Base-by-base conservation (phyloP, 2,329 filamentous ascomycete species). In the Trichophyton mentagrophytes region DNA sequence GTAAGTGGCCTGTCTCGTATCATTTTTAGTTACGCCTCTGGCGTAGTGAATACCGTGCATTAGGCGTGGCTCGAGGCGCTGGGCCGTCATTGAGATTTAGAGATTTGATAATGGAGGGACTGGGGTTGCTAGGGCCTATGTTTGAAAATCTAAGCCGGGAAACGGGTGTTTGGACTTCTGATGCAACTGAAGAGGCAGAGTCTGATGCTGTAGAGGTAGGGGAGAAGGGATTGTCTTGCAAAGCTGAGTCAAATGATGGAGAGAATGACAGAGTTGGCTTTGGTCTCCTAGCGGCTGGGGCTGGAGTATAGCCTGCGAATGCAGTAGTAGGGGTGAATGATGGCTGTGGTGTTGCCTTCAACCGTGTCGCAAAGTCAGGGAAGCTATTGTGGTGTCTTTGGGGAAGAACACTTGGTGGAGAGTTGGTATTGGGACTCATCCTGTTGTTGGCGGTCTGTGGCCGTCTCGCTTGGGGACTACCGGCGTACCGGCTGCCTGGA, bases 161-260 rank as follows among this genome's bases (percentile, higher is more conserved):
- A 15, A 59, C 44, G 22, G 64, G 64, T 2, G 63, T 62, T 27
- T 61, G 60, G 15, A 61, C 57, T 40, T 64, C 64, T 25, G 65
- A 64, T n/a, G 61, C 57, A 20, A 58, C 61, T 25, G 64, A 65
- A 13, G 65, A 62, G 15, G 60, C 63, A 36, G 62, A 66, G n/a
- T 62, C 64, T n/a, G 60, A 51, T 11, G 61, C 61, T n/a, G 64
- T 57, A 22, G 63, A 61, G 30, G 60, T 55, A 4, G 64, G 59
- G 1, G 65, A 63, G 46, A 63, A 60, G 17, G 62, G 61, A 17
- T 58, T 62, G 15, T 64, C 64, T 27, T 56, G 60, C 33, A 63
- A 46, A 44, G 64, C 60, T 22, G 61, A 61, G 25, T 59, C 60
- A 57, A 64, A 65, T 44, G 63, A 65, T n/a, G 64, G 61, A 22